Percentiles rank a stretch among this genome's conserved stretches.
Evolutionary conservation across 768 basidiomycete genomes (phyloP).

Genomic region (Cystofilobasidium capitatum): DNA sequence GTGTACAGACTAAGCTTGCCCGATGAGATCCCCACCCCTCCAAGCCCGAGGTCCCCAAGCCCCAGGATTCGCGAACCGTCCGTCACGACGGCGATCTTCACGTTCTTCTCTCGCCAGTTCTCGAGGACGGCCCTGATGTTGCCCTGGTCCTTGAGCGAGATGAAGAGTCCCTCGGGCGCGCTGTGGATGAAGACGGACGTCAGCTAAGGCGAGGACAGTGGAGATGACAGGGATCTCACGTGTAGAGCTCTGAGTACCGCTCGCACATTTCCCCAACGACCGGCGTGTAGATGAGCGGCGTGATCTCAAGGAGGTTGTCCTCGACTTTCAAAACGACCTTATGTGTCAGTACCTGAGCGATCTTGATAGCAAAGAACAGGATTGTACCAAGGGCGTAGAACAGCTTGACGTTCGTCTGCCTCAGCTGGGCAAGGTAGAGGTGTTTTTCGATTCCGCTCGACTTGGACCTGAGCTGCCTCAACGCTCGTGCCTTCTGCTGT

Average conservation of each 20-base stretch:
- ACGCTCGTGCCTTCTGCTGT: conserved; percentile 10
- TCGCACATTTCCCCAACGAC: conserved; percentile 85
- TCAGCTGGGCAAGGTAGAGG: conserved; percentile 68
- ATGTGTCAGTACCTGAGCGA: background rate
- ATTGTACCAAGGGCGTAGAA: conserved; percentile 69
- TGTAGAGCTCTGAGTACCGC: conserved; percentile 59
- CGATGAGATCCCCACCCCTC: conserved; percentile 48
- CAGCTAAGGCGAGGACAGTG: background rate
- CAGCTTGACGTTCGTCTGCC: conserved; percentile 58
- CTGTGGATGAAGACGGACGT: conserved; percentile 15
- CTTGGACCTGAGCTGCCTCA: conserved; percentile 20
- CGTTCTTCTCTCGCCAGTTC: conserved; percentile 48
- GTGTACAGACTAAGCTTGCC: conserved; percentile 89
- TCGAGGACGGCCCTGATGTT: conserved; percentile 59
- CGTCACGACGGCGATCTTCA: conserved; percentile 77
- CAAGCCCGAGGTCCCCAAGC: conserved; percentile 48
- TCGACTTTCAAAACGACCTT: background rate
- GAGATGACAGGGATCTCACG: background rate
- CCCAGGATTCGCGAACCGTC: conserved; percentile 90
- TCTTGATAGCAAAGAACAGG: conserved; percentile 37
- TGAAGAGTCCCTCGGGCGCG: conserved; percentile 48
- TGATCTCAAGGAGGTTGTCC: conserved; percentile 42
- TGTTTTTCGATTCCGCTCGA: conserved; percentile 52
- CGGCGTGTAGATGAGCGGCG: conserved; percentile 82
- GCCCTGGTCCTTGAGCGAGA: conserved; percentile 76